Conservation (phyloP, 2,329 filamentous ascomycete genomes). For the Dactylellina drechsleri region DNA sequence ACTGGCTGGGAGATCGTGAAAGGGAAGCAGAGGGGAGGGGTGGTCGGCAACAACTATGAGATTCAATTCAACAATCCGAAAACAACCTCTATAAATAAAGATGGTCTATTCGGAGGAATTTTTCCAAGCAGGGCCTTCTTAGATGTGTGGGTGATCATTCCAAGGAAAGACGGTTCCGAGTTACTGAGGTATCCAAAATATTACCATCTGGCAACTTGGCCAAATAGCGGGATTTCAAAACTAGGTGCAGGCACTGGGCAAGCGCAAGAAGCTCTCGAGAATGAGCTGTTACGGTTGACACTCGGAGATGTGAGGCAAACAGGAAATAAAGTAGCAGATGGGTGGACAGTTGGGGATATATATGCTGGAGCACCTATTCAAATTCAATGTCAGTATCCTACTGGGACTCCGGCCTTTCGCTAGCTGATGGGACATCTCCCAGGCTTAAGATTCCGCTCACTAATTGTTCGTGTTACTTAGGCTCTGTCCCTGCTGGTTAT, state of each 20-base stretch:
- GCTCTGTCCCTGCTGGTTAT: conserved; percentile 21
- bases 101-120: conserved; percentile 8
- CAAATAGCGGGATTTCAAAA: background rate
- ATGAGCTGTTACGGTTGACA: conserved; percentile 10
- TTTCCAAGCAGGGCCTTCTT: conserved; percentile 8
- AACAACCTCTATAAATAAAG: conserved; percentile 13
- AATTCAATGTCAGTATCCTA: conserved; percentile 27
- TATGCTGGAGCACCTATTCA: conserved; percentile 27
- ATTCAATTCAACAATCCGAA: conserved; percentile 30
- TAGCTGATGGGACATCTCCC: too few species aligned
- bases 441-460: too few species aligned
- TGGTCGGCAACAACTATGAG: conserved; percentile 8
- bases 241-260: too few species aligned
- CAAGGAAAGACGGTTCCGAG: background rate
- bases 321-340: conserved; percentile 25
- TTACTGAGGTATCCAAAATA: conserved; percentile 25
- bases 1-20: conserved; percentile 26
- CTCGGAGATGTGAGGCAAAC: conserved; percentile 26
- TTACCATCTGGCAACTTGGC: conserved; percentile 19
- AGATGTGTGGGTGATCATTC: conserved; percentile 19
- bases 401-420: too few species aligned
- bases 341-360: conserved; percentile 25
- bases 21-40: conserved; percentile 1
- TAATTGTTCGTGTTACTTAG: conserved; percentile 6
- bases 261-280: background rate